These are phyloP conservation scores for Niebla homalea DNA, from an alignment of 495 filamentous ascomycete genomes.

Conservation along the genomic window DNA sequence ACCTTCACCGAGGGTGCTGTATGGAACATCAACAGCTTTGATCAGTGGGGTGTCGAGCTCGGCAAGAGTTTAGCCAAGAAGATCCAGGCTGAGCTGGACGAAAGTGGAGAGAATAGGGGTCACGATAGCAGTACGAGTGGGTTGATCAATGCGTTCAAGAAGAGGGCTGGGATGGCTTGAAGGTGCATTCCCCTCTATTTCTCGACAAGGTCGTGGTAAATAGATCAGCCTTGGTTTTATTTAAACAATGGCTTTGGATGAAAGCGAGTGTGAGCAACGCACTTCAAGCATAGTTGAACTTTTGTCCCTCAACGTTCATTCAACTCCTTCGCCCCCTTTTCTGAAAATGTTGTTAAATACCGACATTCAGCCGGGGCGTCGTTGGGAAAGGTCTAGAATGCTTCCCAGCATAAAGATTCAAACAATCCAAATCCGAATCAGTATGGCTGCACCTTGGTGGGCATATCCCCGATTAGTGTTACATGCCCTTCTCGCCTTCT, in stretches of 20 bases:
- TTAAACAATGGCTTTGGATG: not conserved
- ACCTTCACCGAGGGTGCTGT: constrained; percentile 96
- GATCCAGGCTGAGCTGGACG: constrained; percentile 68
- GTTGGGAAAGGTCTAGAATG: no score
- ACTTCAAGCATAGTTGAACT: no score
- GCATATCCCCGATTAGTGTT: not conserved
- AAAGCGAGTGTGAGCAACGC: not conserved
- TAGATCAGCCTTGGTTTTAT: not conserved
- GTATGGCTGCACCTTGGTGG: no score
- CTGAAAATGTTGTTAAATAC: no score
- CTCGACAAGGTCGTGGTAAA: no score
- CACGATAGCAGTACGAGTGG: constrained; percentile 85
- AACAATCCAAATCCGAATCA: no score
- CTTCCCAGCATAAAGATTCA: no score
- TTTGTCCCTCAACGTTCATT: no score
- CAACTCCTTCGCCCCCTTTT: no score
- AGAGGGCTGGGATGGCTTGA: constrained; percentile 35
- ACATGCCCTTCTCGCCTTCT: not conserved
- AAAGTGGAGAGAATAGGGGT: constrained; percentile 45
- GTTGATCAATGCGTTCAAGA: constrained; percentile 75
- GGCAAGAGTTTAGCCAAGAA: constrained; percentile 94
- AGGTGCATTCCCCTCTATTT: not conserved
- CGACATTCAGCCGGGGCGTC: no score
- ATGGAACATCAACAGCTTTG: constrained; percentile 99
- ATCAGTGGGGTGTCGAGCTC: constrained; percentile 98